Conservation (phyloP, 805 yeast genomes). For the Candida maesae region DNA sequence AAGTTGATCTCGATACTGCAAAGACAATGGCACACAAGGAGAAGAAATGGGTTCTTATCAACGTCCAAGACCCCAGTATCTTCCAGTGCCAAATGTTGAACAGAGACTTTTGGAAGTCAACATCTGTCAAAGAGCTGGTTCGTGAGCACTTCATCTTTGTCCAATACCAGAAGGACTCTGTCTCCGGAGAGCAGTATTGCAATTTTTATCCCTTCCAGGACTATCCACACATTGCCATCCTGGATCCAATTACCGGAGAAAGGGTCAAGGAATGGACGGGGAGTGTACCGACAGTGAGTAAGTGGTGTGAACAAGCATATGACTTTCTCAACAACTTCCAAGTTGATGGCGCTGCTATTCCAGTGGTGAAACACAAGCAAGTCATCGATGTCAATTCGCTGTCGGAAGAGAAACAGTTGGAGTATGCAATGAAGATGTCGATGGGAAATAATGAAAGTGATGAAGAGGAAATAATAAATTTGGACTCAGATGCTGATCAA, state of each 20-base stretch:
- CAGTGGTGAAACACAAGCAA: constrained; percentile 56
- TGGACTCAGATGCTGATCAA: constrained; percentile 22
- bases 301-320: constrained; percentile 64
- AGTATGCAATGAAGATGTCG: constrained; percentile 68
- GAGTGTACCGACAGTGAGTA: constrained; percentile 49
- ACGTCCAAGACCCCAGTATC: constrained; percentile 81
- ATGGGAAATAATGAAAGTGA: constrained; percentile 31
- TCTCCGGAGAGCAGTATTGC: constrained; percentile 65
- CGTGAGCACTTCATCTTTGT: constrained; percentile 71
- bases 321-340: constrained; percentile 67
- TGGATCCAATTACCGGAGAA: constrained; percentile 97
- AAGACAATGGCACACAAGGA: constrained; percentile 57
- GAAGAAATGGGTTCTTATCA: constrained; percentile 80
- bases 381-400: constrained; percentile 60
- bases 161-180: constrained; percentile 79
- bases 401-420: constrained; percentile 82
- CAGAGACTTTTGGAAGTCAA: constrained; percentile 88
- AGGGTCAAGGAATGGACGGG: constrained; percentile 74
- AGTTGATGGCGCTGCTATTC: constrained; percentile 63
- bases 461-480: constrained; percentile 1
- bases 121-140: constrained; percentile 59
- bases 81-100: constrained; percentile 87
- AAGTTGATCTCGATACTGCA: constrained; percentile 67
- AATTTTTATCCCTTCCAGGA: constrained; percentile 68
- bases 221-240: constrained; percentile 85